Base-by-base conservation (phyloP, 2,329 filamentous ascomycete species). In the Dendryphion nanum region DNA sequence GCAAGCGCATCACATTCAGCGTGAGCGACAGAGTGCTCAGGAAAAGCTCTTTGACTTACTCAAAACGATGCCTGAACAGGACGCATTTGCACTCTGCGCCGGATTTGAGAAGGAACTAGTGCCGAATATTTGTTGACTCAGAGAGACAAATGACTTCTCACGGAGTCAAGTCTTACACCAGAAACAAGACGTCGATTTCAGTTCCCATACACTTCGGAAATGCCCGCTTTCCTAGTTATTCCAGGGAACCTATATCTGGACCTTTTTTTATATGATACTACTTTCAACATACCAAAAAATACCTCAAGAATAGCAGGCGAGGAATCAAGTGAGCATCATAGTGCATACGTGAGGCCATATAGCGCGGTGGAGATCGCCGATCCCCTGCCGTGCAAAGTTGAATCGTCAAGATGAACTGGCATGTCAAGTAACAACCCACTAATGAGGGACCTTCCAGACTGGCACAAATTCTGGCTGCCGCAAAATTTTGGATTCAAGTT, bases 401-500 rank as follows among this genome's bases (percentile, higher is more conserved):
- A 8, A 8, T n/a, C 23, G 8, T 26, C 23, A 26, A 8, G n/a
- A 26, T 26, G 23, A n/a, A 26, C 23, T n/a, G 23, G 8, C n/a
- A n/a, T 26, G n/a, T 26, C 23, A 26, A 8, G 8, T 8, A n/a
- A 26, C 23, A 26, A 26, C 23, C n/a, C n/a, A n/a, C n/a, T n/a
- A n/a, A n/a, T n/a, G n/a, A n/a, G n/a, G n/a, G n/a, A n/a, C n/a
- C n/a, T n/a, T n/a, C 18, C 24, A 8, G 37, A 48, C 19, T 37
- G 38, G 10, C 29, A 31, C 14, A 37, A 44, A 10, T 45, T 45
- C 18, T 52, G 48, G 46, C 40, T 47, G 28, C 45, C 48, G 12
- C 30, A 45, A 5, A 48, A 41, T 30, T 38, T 53, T 10, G 38
- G 38, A 7, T 49, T 45, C 18, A 40, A 40, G 13, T 53, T 55